phyloP scores from a whole-genome alignment of 2,329 filamentous ascomycete genomes.

The Fusarium sp. region DNA sequence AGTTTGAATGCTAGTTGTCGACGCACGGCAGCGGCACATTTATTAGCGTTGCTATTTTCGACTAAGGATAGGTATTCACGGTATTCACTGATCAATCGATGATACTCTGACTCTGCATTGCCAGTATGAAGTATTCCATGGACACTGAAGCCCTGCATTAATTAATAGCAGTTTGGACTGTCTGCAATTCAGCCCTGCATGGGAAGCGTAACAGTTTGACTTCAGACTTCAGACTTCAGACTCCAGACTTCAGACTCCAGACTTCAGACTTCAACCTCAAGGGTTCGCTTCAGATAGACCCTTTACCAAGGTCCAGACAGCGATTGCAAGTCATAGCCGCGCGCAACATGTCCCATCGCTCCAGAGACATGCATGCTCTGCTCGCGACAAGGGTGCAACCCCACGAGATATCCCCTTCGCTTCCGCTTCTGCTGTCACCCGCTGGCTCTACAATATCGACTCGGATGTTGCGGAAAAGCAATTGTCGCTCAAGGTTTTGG shows the following conservation, averaged over 20 bases:
- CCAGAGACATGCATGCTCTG: constrained; percentile 18
- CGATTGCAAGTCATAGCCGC: constrained; percentile 22
- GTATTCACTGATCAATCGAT: no score
- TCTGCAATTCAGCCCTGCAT: constrained; percentile 34
- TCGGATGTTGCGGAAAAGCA: constrained; percentile 42
- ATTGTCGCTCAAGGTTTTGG: constrained; percentile 17
- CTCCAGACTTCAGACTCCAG: constrained; percentile 7
- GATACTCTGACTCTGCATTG: background rate
- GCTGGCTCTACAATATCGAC: constrained; percentile 10
- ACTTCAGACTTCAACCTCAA: constrained; percentile 12
- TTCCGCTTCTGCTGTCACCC: constrained; percentile 13
- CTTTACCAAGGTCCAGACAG: background rate
- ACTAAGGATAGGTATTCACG: no score
- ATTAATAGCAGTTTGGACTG: background rate
- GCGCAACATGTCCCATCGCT: constrained; percentile 22
- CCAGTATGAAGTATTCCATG: constrained; percentile 9
- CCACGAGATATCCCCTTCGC: constrained; percentile 23
- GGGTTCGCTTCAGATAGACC: constrained; percentile 33
- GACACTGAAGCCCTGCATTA: background rate
- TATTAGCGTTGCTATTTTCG: constrained; percentile 6
- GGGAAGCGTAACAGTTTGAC: constrained; percentile 19
- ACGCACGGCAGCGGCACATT: constrained; percentile 34
- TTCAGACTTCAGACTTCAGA: constrained; percentile 3
- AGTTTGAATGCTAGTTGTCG: constrained; percentile 2
- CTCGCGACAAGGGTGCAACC: constrained; percentile 22